Evolutionary conservation across 2,329 filamentous ascomycete genomes (phyloP), one percentile per base, ranked within the genome.

Genomic region (Aspergillus vadensis): DNA sequence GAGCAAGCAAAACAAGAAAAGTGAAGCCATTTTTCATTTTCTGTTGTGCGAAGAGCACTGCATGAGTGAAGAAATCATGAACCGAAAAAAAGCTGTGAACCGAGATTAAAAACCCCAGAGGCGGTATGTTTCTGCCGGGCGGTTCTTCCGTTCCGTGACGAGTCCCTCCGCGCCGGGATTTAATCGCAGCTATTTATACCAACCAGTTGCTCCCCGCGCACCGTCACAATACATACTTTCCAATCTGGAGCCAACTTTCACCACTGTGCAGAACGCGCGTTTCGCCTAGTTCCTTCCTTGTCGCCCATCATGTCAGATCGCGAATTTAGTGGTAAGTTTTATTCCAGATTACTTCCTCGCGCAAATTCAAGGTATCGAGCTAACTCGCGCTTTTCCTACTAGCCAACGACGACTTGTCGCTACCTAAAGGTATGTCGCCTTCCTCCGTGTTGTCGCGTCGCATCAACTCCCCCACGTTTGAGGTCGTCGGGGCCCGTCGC

Each of bases 401-500:
- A 85, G 82, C 80, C 66, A 83, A 79, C 73, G 85, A 86, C 68
- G 85, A 87, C 68, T 77, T 86, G 68, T 86, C 84, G 68, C 80
- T 86, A 54, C 84, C 84, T 23, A 86, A 86, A 80, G 82, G 82
- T 83, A 74, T 30, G 23, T 61, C 36, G 48, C 47, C 21, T 43
- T 55, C 30, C 17, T 23, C 55, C 21, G 25, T 50, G 23, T 21
- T 21, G 41, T 44, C 41, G 41, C 41, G 21, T 51, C 36, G 25
- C 38, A 44, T 44, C 41, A 5, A 44, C 44, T 38, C 36, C 32
- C 43, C 2, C 19, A 50, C 27, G 5, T 21, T 41, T 15, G 7
- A 23, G 12, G 15, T 2, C 36, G 41, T 6, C n/a, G 17, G 32
- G 32, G 32, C 49, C 55, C 12, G 15, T 27, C 57, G 6, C 19